A percentile compares a stretch with the other conserved stretches of the same genome.
Evolutionary conservation across 1,139 yeast species (phyloP).

Genomic region (Arxiozyma bovina): DNA sequence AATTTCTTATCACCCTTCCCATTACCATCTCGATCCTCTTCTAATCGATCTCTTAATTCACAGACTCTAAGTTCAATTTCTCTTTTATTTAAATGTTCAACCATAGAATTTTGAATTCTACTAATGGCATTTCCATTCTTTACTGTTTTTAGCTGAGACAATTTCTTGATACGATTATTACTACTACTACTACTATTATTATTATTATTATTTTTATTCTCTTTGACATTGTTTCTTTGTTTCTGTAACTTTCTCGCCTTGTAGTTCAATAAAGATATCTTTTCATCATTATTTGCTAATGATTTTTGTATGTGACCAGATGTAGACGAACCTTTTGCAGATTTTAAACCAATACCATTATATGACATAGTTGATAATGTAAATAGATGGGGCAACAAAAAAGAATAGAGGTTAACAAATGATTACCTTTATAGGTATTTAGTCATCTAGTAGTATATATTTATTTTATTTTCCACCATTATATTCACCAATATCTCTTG

Average conservation of each 20-base stretch:
- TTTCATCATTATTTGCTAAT: constrained; percentile 11
- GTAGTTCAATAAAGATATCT: not conserved
- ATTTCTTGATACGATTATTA: not conserved
- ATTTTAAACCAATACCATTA: constrained; percentile 25
- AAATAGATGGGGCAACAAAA: too few relatives aligned
- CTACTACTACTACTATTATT: too few relatives aligned
- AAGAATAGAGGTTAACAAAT: too few relatives aligned
- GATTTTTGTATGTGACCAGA: constrained; percentile 28
- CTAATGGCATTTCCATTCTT: not conserved
- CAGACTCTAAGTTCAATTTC: constrained; percentile 20
- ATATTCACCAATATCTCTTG: too few relatives aligned
- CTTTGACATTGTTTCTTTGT: not conserved
- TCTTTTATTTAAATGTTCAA: constrained; percentile 8
- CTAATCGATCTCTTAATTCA: constrained; percentile 20
- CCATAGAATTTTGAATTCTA: not conserved
- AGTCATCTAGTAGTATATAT: too few relatives aligned
- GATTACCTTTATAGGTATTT: too few relatives aligned
- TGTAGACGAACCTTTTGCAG: constrained; percentile 30
- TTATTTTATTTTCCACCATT: too few relatives aligned
- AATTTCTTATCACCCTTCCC: not conserved
- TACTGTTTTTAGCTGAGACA: not conserved
- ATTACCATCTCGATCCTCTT: constrained; percentile 18
- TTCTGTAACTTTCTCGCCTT: not conserved
- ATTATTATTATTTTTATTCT: not conserved
- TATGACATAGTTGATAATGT: constrained; percentile 15